Evolutionary conservation across 352 stramenopile species (phyloP), one percentile per base, ranked within the genome.

Genomic region (Globisporangium polare): DNA sequence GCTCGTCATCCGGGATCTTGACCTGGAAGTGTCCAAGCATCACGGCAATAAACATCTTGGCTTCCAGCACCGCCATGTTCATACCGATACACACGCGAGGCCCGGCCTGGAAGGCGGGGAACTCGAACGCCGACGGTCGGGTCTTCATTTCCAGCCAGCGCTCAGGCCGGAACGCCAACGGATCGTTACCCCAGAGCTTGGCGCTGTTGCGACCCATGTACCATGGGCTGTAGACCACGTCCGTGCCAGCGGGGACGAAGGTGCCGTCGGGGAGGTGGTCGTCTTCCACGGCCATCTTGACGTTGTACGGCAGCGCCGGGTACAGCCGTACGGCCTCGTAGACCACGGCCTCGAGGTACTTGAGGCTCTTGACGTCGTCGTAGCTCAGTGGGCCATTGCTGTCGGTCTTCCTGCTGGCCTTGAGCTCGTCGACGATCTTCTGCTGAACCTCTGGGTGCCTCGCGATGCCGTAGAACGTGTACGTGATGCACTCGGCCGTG

Each of bases 241-340:
- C 77, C 2, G 73, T 74, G 20, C 84, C 86, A 18, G 77, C 76
- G 18, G 76, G 77, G 0, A 96, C 20, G 17, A 58, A 64, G 33
- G 58, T 64, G 15, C 58, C 58, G 15, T 64, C 58, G n/a, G 58
- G 58, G 9, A 64, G 37, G 12, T 27, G 26, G 39, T 64, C 58
- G 47, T 64, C 58, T 8, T 57, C 26, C 15, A 35, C 58, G 0
- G 47, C 58, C n/a, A 43, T 31, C 22, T 91, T 92, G 53, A 88
- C 72, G 51, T 94, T 91, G 53, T 78, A 86, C 4, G 87, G 83
- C 5, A 94, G 66, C n/a, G 81, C 71, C 18, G 87, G 87, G 47
- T 87, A 94, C 58, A 95, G 58, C 3, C 87, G 80, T 37, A 92
- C 68, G 5, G 78, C 72, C 56, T 95, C 87, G 49, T 75, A 80